A percentile compares a stretch with the other conserved stretches of the same genome.
Evolutionary conservation across 2,329 filamentous ascomycete species (phyloP).

Genomic region (Acephala macrosclerotiorum): DNA sequence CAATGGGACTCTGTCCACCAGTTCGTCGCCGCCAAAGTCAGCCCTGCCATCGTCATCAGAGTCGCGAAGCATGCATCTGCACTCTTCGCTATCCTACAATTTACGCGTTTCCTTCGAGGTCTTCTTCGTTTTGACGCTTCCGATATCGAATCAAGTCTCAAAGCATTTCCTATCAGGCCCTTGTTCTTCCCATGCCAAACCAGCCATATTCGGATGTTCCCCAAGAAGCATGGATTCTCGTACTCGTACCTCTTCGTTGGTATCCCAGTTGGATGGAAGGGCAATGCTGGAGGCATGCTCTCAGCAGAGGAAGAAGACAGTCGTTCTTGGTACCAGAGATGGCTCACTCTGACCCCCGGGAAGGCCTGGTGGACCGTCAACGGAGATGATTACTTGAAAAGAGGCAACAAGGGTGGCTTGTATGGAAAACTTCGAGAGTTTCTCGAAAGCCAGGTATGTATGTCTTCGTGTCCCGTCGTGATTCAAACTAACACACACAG

Average conservation of each 20-base stretch:
- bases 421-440: slow-evolving; percentile 68
- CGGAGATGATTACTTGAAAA: slow-evolving; percentile 66
- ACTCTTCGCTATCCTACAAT: slow-evolving; percentile 30
- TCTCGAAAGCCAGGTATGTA: slow-evolving; percentile 60
- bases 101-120: slow-evolving; percentile 31
- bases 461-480: slow-evolving; percentile 24
- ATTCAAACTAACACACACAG: slow-evolving; percentile 47
- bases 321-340: slow-evolving; percentile 40
- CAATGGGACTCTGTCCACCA: slow-evolving; percentile 21
- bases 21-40: slow-evolving; percentile 21
- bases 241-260: slow-evolving; percentile 77
- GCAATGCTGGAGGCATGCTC: slow-evolving; percentile 61
- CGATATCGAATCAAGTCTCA: background rate
- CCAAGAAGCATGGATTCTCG: slow-evolving; percentile 70
- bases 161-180: slow-evolving; percentile 44
- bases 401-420: slow-evolving; percentile 61
- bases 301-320: slow-evolving; percentile 50
- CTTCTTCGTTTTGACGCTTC: background rate
- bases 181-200: slow-evolving; percentile 71
- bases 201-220: slow-evolving; percentile 71
- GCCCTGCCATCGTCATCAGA: slow-evolving; percentile 22
- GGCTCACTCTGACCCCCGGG: slow-evolving; percentile 41
- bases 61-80: slow-evolving; percentile 7
- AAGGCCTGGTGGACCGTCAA: slow-evolving; percentile 62
- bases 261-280: slow-evolving; percentile 69